Percentiles rank a stretch among this genome's conserved stretches.
Conservation (phyloP, 2,329 filamentous ascomycete species). For the Decorospora gaudefroyi region DNA sequence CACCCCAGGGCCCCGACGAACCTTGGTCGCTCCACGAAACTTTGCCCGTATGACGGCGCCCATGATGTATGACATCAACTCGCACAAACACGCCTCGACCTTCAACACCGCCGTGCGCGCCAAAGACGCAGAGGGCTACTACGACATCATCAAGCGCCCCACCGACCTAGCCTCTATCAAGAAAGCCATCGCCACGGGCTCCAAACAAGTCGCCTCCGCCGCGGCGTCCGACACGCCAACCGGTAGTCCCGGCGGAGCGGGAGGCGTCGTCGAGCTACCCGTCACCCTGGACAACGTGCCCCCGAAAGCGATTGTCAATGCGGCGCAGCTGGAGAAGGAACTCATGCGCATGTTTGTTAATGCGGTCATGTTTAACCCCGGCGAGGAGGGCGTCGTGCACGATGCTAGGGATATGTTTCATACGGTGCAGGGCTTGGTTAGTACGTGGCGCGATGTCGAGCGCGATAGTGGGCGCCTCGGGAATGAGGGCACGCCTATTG, state of each 20-base stretch:
- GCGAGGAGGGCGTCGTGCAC: slow-evolving; percentile 85
- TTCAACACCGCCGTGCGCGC: slow-evolving; percentile 56
- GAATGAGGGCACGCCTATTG: slow-evolving; percentile 43
- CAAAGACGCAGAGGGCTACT: slow-evolving; percentile 57
- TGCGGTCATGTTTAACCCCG: slow-evolving; percentile 96
- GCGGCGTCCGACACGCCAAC: slow-evolving; percentile 60
- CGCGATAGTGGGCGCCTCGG: slow-evolving; percentile 34
- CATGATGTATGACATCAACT: slow-evolving; percentile 57
- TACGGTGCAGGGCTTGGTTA: slow-evolving; percentile 79
- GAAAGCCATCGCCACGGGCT: slow-evolving; percentile 54
- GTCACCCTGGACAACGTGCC: slow-evolving; percentile 78
- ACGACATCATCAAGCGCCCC: slow-evolving; percentile 57
- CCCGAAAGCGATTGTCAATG: slow-evolving; percentile 90
- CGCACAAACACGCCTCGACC: slow-evolving; percentile 58
- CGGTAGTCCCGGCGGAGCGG: slow-evolving; percentile 62
- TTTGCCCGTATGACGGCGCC: slow-evolving; percentile 55
- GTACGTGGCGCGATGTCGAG: slow-evolving; percentile 75
- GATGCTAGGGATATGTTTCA: slow-evolving; percentile 89
- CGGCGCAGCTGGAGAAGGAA: slow-evolving; percentile 87
- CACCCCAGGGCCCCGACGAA: slow-evolving; percentile 33
- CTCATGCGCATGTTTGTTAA: slow-evolving; percentile 97
- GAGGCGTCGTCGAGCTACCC: slow-evolving; percentile 56
- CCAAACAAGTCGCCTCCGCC: slow-evolving; percentile 62
- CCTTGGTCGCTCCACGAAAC: slow-evolving; percentile 54
- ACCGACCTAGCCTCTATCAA: slow-evolving; percentile 59